Base-by-base conservation (phyloP, 345 rosid genomes). In the Fremontodendron californicum region DNA sequence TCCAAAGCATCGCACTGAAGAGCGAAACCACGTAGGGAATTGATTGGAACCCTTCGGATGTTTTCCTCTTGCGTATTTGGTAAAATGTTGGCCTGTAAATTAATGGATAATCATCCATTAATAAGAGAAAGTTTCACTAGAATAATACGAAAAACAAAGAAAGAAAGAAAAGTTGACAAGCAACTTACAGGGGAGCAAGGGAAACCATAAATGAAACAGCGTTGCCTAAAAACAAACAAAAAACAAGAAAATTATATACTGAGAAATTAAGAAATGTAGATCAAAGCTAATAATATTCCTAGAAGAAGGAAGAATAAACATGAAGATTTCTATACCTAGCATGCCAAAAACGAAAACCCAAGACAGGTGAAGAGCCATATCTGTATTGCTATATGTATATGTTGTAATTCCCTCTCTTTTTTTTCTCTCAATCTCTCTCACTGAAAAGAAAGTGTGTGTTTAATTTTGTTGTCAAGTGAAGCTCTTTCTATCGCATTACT, bases 1-100 rank as follows among this genome's bases (percentile, higher is more conserved):
- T 73, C 88, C 94, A 84, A 18, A 92, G 88, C 93, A 84, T 94
- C 4, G 97, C 94, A 79, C 98, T 94, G 75, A 91, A 82, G 18
- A 89, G 82, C 0, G 87, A 86, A 57, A 88, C 82, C 81, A 91
- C 86, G 45, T 94, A 94, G 3, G 98, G 98, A 52, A 92, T 75
- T 2, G 94, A 85, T 19, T 94, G 94, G 79, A 86, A 94, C 49
- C 93, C 94, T 83, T 87, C 92, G 1, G 93, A 80, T 1, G 94
- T 77, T 86, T 90, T 94, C 81, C 81, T 89, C 86, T 84, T 89
- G 79, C 78, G 86, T 39, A 94, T 88, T 49, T 86, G 82, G 71
- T 80, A 77, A 37, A 76, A 76, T 67, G 79, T 67, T 51, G 79
- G 79, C 65, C 73, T 66, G 61, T 0, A 62, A 37, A 40, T 42